Base-by-base conservation (phyloP, 345 rosid genomes). In the rapeseed (Brassica napus) region DNA sequence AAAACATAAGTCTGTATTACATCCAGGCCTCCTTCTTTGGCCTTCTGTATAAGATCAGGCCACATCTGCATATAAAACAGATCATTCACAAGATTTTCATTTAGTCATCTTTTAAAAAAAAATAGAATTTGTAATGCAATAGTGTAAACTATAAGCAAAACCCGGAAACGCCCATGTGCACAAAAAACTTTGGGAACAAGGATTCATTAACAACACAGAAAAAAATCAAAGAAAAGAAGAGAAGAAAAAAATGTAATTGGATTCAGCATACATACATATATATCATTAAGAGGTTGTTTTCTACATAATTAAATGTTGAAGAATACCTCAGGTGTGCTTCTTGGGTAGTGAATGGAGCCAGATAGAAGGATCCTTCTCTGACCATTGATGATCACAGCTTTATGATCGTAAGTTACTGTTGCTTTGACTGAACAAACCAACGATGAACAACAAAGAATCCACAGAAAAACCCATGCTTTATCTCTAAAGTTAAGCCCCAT, bases 1-100 rank as follows among this genome's bases (percentile, higher is more conserved):
- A 93, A 93, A 66, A 93, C 97, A 12, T 93, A 93, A 14, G 97
- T 93, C 1, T 93, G 87, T 52, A 93, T 87, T 35, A 88, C 97
- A 82, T 93, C 97, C 34, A 93, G 68, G 2, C 97, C 98, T 83
- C 97, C 98, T 2, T 83, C 87, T 83, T 89, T 93, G 1, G 94
- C 94, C 75, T 85, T 90, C 28, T 82, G 73, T 71, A 93, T 84
- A 78, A 93, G 84, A 72, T 83, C 84, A 60, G 90, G 86, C 97
- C 98, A 93, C 95, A 91, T 90, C 98, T 93, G 78, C 78, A 77
- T 24, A 63, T 3, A 60, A n/a, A 55, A 72, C 67, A 67, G 30
- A 80, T 14, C 39, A 63, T 26, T 64, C 24, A 32, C 8, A 14
- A 73, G 16, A 4, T 1, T 10, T 54, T 44, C 5, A 47, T 47